phyloP scores from a whole-genome alignment of 2,329 filamentous ascomycete genomes.

The Paramyrothecium sp. region DNA sequence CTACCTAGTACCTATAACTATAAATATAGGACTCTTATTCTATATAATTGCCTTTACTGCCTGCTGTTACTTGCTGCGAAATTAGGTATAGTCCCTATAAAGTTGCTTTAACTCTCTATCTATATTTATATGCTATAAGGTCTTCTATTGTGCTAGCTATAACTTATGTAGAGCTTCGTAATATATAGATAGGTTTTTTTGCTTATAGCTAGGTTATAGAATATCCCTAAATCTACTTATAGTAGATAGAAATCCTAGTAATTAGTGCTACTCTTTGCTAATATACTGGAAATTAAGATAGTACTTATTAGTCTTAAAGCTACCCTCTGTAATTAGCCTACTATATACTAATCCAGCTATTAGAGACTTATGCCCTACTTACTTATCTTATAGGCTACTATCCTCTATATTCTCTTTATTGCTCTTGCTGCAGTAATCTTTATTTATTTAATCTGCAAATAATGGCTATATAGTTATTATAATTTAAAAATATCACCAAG shows the following conservation, averaged over 20 bases:
- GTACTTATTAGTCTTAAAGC: too few relatives aligned
- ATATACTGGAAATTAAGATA: too few relatives aligned
- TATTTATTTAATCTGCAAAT: not conserved
- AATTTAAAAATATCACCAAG: not conserved
- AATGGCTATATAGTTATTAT: too few relatives aligned
- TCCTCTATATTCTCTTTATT: slow-evolving; percentile 1
- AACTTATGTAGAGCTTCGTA: not conserved
- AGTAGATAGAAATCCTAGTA: too few relatives aligned
- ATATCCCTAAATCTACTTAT: not conserved
- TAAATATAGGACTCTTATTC: too few relatives aligned
- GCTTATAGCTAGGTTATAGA: not conserved
- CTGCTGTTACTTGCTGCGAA: not conserved
- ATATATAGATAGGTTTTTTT: not conserved
- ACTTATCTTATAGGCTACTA: slow-evolving; percentile 1
- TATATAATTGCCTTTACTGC: slow-evolving; percentile 1
- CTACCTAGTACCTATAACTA: too few relatives aligned
- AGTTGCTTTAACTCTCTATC: not conserved
- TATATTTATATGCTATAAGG: slow-evolving; percentile 1
- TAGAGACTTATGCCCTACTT: slow-evolving; percentile 1
- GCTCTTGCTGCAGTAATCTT: not conserved
- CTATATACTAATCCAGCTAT: slow-evolving; percentile 2
- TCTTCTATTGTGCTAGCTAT: slow-evolving; percentile 2
- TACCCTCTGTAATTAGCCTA: not conserved
- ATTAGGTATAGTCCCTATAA: not conserved
- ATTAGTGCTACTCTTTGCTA: too few relatives aligned